These are phyloP conservation scores for Malus asiatica DNA, from an alignment of 306 rosid genomes.

Conservation along the genomic window DNA sequence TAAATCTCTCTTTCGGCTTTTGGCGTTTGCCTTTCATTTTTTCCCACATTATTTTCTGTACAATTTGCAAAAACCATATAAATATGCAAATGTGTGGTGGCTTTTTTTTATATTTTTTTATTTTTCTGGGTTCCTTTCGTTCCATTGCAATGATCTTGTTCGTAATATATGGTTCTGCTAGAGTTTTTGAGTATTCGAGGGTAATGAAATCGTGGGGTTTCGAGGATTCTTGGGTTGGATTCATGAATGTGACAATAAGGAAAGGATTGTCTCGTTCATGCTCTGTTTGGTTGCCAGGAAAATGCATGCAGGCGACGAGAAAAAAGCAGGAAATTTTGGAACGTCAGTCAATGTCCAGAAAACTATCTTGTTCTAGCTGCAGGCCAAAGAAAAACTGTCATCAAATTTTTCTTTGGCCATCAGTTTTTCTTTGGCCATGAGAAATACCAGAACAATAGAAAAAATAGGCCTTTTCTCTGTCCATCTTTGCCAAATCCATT, in stretches of 20 bases:
- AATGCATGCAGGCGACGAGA: slow-evolving; percentile 1
- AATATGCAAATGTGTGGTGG: not conserved
- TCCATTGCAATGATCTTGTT: not conserved
- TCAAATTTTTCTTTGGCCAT: not conserved
- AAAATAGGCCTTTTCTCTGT: not conserved
- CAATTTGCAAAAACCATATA: not conserved
- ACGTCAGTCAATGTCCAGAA: not conserved
- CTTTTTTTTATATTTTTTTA: not conserved
- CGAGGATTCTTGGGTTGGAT: not conserved
- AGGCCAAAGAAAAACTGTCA: not conserved
- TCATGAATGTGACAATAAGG: not conserved
- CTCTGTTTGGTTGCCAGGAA: slow-evolving; percentile 10
- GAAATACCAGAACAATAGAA: not conserved
- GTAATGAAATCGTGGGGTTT: not conserved
- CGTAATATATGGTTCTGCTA: not conserved
- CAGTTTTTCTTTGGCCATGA: too few relatives aligned
- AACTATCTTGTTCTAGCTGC: not conserved
- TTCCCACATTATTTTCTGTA: not conserved
- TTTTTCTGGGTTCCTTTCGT: not conserved
- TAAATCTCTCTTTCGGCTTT: not conserved
- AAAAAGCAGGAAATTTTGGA: not conserved
- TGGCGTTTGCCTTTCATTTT: not conserved
- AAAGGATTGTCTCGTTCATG: not conserved
- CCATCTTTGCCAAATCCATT: not conserved
- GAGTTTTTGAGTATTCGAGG: not conserved